phyloP scores from a whole-genome alignment of 2,329 filamentous ascomycete genomes.

The Nannizzia gypsea region DNA sequence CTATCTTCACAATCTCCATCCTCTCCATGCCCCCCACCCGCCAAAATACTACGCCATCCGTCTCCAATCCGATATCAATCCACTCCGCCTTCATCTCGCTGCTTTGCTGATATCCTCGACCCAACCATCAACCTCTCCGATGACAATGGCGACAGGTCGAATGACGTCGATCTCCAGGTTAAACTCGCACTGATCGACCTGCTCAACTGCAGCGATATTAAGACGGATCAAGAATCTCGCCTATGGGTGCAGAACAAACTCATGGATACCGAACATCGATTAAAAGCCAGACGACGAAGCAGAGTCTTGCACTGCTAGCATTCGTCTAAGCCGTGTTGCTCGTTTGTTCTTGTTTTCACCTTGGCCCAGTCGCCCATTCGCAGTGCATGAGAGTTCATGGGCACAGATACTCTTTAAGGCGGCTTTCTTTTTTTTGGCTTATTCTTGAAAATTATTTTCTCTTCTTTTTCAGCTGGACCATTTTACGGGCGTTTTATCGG shows the following conservation, averaged over 20 bases:
- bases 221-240: conserved; percentile 14
- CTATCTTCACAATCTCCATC: background rate
- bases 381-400: background rate
- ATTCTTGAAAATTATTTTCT: background rate
- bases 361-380: background rate
- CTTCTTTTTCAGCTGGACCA: background rate
- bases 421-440: background rate
- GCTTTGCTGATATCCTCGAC: conserved; percentile 3
- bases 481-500: background rate
- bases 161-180: conserved; percentile 14
- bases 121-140: conserved; percentile 5
- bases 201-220: conserved; percentile 14
- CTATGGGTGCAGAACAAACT: conserved; percentile 16
- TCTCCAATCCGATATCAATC: conserved; percentile 9
- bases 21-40: conserved; percentile 7
- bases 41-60: conserved; percentile 10
- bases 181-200: conserved; percentile 15
- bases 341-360: background rate
- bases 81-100: conserved; percentile 11
- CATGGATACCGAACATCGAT: conserved; percentile 15
- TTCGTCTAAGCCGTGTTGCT: background rate
- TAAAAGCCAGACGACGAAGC: conserved; percentile 14
- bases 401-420: background rate
- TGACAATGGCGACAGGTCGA: conserved; percentile 10
- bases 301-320: conserved; percentile 8